Percentiles rank a stretch among this genome's conserved stretches.
Conservation (phyloP, 208 protist species). For the Acanthamoeba quina region DNA sequence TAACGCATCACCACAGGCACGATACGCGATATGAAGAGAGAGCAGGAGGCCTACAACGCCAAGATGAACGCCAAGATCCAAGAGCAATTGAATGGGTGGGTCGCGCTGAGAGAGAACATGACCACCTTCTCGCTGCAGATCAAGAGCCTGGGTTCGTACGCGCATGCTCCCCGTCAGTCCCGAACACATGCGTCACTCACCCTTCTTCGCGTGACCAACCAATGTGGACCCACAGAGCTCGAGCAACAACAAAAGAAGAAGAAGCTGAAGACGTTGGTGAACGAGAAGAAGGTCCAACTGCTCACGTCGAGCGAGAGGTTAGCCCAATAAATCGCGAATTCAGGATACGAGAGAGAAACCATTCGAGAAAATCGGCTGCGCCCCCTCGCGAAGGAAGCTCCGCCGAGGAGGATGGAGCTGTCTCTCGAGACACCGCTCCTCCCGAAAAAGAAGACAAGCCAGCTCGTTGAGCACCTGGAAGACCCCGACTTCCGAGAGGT, state of each 20-base stretch:
- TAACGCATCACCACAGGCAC: not conserved
- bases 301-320: not conserved
- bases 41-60: slow-evolving; percentile 27
- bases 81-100: not conserved
- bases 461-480: not conserved
- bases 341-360: too few relatives aligned
- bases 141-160: not conserved
- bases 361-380: not conserved
- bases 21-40: slow-evolving; percentile 5
- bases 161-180: too few relatives aligned
- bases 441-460: not conserved
- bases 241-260: not conserved
- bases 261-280: not conserved
- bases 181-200: too few relatives aligned
- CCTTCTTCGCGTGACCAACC: too few relatives aligned
- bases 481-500: slow-evolving; percentile 1
- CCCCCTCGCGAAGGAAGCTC: not conserved
- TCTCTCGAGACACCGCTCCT: not conserved
- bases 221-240: not conserved
- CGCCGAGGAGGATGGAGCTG: not conserved
- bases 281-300: not conserved
- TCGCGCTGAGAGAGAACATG: not conserved
- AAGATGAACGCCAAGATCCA: slow-evolving; percentile 37
- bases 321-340: too few relatives aligned
- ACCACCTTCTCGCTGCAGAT: not conserved